Percentiles rank a stretch among this genome's conserved stretches.
Evolutionary conservation across 768 basidiomycete genomes (phyloP).

Genomic region (Pulveroboletus ravenelii): DNA sequence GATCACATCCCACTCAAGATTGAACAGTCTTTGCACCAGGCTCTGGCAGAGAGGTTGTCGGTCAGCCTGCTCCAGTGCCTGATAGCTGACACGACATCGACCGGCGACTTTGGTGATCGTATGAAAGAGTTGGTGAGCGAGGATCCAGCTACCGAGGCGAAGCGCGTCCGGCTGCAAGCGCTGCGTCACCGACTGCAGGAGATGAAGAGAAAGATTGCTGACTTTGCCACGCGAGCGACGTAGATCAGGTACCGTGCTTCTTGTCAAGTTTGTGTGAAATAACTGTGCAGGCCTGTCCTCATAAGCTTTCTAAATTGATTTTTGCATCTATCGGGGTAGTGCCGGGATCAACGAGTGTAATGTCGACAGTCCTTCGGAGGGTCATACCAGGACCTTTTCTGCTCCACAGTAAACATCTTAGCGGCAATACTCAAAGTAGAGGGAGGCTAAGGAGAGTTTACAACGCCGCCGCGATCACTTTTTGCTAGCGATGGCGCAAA

Average conservation of each 20-base stretch:
- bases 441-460: too few species aligned
- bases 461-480: too few species aligned
- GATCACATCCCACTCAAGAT: slow-evolving; percentile 51
- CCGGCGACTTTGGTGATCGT: slow-evolving; percentile 20
- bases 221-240: slow-evolving; percentile 18
- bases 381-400: too few species aligned
- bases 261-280: not conserved
- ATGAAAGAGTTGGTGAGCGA: slow-evolving; percentile 44
- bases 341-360: too few species aligned
- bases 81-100: slow-evolving; percentile 16
- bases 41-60: slow-evolving; percentile 34
- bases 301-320: too few species aligned
- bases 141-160: slow-evolving; percentile 35
- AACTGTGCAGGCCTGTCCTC: not conserved
- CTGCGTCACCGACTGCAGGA: slow-evolving; percentile 35
- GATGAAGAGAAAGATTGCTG: slow-evolving; percentile 35
- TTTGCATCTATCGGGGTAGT: too few species aligned
- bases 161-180: slow-evolving; percentile 32
- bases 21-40: slow-evolving; percentile 41
- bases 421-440: too few species aligned
- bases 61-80: slow-evolving; percentile 33
- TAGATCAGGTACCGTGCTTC: not conserved
- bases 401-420: too few species aligned
- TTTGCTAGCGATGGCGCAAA: too few species aligned
- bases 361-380: too few species aligned